These are phyloP conservation scores for Lippia alba DNA, from an alignment of 305 asterid genomes.

Conservation along the genomic window DNA sequence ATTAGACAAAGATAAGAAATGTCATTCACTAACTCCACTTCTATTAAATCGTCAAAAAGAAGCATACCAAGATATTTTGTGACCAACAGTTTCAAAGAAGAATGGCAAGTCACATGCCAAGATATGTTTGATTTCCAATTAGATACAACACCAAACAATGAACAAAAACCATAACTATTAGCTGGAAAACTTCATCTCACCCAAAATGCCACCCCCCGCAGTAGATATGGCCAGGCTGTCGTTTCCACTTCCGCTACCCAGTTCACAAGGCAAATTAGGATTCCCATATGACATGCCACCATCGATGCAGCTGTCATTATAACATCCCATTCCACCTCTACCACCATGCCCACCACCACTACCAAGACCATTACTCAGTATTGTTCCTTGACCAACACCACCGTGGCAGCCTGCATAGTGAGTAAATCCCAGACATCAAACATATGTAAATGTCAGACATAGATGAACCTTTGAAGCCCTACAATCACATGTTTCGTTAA, in stretches of 20 bases:
- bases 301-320: slow-evolving; percentile 63
- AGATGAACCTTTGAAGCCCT: slow-evolving; percentile 10
- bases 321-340: slow-evolving; percentile 91
- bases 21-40: slow-evolving; percentile 15
- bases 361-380: slow-evolving; percentile 70
- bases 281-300: slow-evolving; percentile 92
- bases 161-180: slow-evolving; percentile 21
- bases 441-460: slow-evolving; percentile 11
- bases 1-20: slow-evolving; percentile 10
- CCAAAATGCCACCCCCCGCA: slow-evolving; percentile 94
- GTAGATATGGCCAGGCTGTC: slow-evolving; percentile 77
- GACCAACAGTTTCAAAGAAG: slow-evolving; percentile 1
- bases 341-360: slow-evolving; percentile 99
- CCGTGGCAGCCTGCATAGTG: slow-evolving; percentile 86
- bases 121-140: slow-evolving; percentile 6
- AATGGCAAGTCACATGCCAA: slow-evolving; percentile 14
- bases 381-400: slow-evolving; percentile 83
- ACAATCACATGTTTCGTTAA: slow-evolving; percentile 3
- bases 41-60: slow-evolving; percentile 15
- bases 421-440: slow-evolving; percentile 34
- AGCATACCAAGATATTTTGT: neutral
- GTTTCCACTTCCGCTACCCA: slow-evolving; percentile 99
- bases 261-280: slow-evolving; percentile 88
- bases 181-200: slow-evolving; percentile 51
- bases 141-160: slow-evolving; percentile 10